Evolutionary conservation across 2,329 filamentous ascomycete species (phyloP).

Genomic region (Colletotrichum scovillei): DNA sequence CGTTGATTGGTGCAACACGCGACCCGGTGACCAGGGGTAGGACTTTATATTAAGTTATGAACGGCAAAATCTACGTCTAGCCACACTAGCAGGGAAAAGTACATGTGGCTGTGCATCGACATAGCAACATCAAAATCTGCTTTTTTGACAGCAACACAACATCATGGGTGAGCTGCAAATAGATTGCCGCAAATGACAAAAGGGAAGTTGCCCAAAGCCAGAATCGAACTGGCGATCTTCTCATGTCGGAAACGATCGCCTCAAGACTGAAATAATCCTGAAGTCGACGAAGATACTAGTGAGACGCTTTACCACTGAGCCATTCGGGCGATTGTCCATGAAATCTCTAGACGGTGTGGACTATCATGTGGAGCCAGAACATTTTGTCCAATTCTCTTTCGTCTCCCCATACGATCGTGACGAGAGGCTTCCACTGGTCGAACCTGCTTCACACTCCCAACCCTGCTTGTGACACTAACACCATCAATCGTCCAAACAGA

Average conservation of each 20-base stretch:
- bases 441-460: background rate
- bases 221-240: conserved; percentile 8
- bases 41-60: too few species aligned
- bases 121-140: background rate
- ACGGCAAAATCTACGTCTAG: too few species aligned
- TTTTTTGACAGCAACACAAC: background rate
- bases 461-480: background rate
- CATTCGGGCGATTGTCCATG: background rate
- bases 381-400: too few species aligned
- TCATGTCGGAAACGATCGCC: background rate
- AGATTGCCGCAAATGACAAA: background rate
- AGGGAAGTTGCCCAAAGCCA: background rate
- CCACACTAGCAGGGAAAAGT: too few species aligned
- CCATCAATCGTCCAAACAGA: background rate
- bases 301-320: conserved; percentile 11
- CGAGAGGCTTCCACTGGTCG: background rate
- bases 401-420: too few species aligned
- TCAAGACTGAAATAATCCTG: background rate
- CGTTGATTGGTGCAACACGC: too few species aligned
- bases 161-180: too few species aligned
- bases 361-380: background rate
- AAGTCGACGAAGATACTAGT: background rate
- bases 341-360: background rate
- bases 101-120: background rate
- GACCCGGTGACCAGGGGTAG: too few species aligned